These are phyloP conservation scores for Allium fistulosum DNA, from an alignment of 106 monocot genomes.

Conservation along the genomic window DNA sequence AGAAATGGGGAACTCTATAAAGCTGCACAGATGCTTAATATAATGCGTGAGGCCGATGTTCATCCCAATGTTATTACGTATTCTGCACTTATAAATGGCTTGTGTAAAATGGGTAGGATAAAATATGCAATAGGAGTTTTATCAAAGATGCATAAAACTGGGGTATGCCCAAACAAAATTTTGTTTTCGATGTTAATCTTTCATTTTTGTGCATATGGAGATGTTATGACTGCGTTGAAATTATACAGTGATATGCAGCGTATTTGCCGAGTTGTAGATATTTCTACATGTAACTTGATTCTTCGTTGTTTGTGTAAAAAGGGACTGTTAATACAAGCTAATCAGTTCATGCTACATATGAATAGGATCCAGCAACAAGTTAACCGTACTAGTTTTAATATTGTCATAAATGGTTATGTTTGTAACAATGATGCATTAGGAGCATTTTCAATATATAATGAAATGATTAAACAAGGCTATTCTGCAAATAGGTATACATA, in stretches of 20 bases:
- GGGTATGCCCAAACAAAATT: constrained; percentile 37
- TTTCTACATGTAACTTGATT: constrained; percentile 40
- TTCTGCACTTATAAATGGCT: constrained; percentile 59
- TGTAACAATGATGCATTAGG: constrained; percentile 31
- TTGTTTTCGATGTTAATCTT: constrained; percentile 45
- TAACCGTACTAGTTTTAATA: constrained; percentile 36
- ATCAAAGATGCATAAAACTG: constrained; percentile 46
- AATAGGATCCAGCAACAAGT: constrained; percentile 34
- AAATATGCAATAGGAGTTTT: constrained; percentile 27
- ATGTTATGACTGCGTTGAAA: constrained; percentile 43
- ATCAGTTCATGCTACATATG: constrained; percentile 65
- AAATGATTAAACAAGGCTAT: constrained; percentile 42
- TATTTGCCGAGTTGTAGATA: constrained; percentile 19
- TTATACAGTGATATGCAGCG: constrained; percentile 33
- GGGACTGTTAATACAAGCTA: constrained; percentile 36
- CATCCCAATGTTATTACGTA: constrained; percentile 63
- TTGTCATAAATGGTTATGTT: constrained; percentile 43
- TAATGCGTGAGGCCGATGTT: constrained; percentile 39
- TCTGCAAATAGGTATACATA: constrained; percentile 36
- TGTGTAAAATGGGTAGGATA: constrained; percentile 34
- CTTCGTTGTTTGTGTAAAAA: constrained; percentile 38
- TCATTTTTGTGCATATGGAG: constrained; percentile 32
- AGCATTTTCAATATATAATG: constrained; percentile 46
- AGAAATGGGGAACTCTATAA: constrained; percentile 24
- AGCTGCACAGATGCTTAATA: constrained; percentile 31